Percentiles rank a stretch among this genome's conserved stretches.
These are phyloP conservation scores for Salvia miltiorrhiza DNA, from an alignment of 257 asterid species.

Conservation along the genomic window DNA sequence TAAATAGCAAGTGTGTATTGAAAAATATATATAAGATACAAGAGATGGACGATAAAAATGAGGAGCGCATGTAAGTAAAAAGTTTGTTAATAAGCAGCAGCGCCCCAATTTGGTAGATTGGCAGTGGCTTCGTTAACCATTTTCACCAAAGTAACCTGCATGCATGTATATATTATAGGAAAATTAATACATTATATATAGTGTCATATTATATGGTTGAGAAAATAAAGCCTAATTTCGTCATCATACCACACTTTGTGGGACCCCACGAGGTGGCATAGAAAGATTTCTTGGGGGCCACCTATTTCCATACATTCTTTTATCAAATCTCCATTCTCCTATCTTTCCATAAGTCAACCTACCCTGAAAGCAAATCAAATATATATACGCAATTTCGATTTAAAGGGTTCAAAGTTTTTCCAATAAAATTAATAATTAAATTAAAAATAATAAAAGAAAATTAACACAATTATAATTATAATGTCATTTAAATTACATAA, in stretches of 20 bases:
- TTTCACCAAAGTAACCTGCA: constrained; percentile 61
- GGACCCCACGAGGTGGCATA: constrained; percentile 84
- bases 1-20: too few species aligned
- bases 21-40: background rate
- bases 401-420: too few species aligned
- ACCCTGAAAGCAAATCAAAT: constrained; percentile 29
- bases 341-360: constrained; percentile 55
- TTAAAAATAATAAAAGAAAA: too few species aligned
- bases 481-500: too few species aligned
- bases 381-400: too few species aligned
- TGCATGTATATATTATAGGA: too few species aligned
- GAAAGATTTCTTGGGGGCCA: constrained; percentile 74
- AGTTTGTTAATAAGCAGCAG: background rate
- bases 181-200: too few species aligned
- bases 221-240: background rate
- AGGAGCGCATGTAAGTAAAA: too few species aligned
- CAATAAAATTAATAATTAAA: too few species aligned
- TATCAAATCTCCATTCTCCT: constrained; percentile 89
- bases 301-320: constrained; percentile 42
- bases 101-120: constrained; percentile 73
- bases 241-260: constrained; percentile 71
- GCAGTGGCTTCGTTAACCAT: constrained; percentile 85
- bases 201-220: too few species aligned
- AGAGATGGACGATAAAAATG: too few species aligned
- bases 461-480: too few species aligned